These are phyloP conservation scores for Neocucurbitaria cava DNA, from an alignment of 2,329 filamentous ascomycete genomes.

Conservation along the genomic window DNA sequence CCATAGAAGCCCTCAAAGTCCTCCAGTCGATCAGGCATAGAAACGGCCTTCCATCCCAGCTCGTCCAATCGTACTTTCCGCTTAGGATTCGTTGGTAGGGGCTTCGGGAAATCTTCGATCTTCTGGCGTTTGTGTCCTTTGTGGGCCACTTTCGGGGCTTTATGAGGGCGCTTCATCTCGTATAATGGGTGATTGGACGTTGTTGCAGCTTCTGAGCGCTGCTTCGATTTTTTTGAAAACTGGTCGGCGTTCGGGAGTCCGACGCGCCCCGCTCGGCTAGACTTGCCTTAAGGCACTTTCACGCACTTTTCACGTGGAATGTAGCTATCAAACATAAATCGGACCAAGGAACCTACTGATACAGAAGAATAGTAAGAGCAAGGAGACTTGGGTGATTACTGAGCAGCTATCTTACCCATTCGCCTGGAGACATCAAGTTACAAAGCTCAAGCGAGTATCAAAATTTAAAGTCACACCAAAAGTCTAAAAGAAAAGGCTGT, in stretches of 20 bases:
- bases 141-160: constrained; percentile 47
- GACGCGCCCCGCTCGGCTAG: constrained; percentile 31
- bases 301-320: not conserved
- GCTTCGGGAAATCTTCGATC: constrained; percentile 33
- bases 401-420: not conserved
- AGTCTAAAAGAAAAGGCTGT: not conserved
- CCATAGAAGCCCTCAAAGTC: constrained; percentile 95
- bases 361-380: not conserved
- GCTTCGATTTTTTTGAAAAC: constrained; percentile 28
- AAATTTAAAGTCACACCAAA: not conserved
- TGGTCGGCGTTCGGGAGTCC: constrained; percentile 34
- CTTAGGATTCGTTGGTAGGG: constrained; percentile 28
- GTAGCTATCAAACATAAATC: not conserved
- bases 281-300: constrained; percentile 23
- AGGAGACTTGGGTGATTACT: not conserved
- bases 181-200: constrained; percentile 4
- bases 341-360: not conserved
- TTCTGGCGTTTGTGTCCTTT: constrained; percentile 55
- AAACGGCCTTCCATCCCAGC: constrained; percentile 69
- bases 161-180: constrained; percentile 48
- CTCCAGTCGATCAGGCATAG: constrained; percentile 76
- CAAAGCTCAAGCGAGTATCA: not conserved
- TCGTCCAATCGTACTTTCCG: constrained; percentile 56
- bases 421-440: not conserved
- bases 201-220: constrained; percentile 4